These are phyloP conservation scores for Tilletia caries DNA, from an alignment of 1,284 basidiomycete species.

Conservation along the genomic window DNA sequence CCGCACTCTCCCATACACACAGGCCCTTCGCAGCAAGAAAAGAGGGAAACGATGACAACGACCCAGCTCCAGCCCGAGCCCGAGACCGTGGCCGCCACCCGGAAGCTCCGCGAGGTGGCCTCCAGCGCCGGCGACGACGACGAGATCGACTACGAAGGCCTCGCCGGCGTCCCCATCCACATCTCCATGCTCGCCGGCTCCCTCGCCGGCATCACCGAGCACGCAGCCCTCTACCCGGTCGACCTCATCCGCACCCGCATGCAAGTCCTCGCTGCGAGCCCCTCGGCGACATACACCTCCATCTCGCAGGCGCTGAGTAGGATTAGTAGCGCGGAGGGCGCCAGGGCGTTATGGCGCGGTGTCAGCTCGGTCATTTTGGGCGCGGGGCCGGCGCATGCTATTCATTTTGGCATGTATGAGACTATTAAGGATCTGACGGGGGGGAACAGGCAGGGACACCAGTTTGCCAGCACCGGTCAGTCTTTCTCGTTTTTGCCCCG, in stretches of 20 bases:
- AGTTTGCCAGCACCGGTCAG: conserved; percentile 74
- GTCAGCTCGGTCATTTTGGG: conserved; percentile 96
- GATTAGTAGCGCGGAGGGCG: conserved; percentile 88
- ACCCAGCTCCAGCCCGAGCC: too few species aligned
- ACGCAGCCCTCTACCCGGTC: conserved; percentile 97
- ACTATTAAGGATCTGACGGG: conserved; percentile 88
- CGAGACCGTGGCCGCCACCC: not conserved
- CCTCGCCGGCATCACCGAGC: conserved; percentile 95
- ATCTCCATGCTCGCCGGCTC: conserved; percentile 98
- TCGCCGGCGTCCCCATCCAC: conserved; percentile 45
- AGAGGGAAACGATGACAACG: not conserved
- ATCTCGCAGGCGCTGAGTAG: conserved; percentile 81
- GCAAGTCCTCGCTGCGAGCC: conserved; percentile 83
- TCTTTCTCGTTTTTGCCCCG: conserved; percentile 20
- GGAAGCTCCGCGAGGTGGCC: not conserved
- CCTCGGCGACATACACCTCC: conserved; percentile 79
- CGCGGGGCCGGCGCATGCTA: conserved; percentile 95
- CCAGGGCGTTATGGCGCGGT: conserved; percentile 87
- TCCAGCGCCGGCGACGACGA: conserved; percentile 16
- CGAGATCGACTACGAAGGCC: conserved; percentile 52
- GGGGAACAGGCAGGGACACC: conserved; percentile 76
- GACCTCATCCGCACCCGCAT: conserved; percentile 99
- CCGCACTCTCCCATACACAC: not conserved
- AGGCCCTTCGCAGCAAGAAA: not conserved
- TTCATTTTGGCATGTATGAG: conserved; percentile 96